Evolutionary conservation across 192 early-diverging fungal species (phyloP).

Genomic region (Rhizoclosmatium globosum): DNA sequence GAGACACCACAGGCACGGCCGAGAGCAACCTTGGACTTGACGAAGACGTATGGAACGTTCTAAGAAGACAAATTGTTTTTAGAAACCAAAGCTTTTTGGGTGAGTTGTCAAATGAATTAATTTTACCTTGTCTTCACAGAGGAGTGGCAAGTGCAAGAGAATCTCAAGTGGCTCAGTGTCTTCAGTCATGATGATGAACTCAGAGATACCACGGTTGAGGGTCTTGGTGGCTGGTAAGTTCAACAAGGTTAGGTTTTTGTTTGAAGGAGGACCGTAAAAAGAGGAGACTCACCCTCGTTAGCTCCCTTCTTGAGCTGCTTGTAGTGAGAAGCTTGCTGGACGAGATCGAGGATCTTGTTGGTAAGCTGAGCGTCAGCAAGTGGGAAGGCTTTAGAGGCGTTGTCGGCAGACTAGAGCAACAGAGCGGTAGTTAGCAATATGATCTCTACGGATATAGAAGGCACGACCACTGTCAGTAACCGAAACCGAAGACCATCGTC

Average conservation of each 20-base stretch:
- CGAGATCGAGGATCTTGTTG: slow-evolving; percentile 94
- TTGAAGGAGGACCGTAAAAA: background rate
- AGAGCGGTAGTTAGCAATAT: background rate
- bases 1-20: slow-evolving; percentile 98
- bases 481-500: background rate
- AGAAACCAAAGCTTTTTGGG: background rate
- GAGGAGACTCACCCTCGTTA: slow-evolving; percentile 76
- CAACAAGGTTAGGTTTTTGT: background rate
- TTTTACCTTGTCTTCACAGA: slow-evolving; percentile 95
- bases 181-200: slow-evolving; percentile 99
- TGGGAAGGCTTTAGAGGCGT: slow-evolving; percentile 54
- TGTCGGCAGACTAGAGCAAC: slow-evolving; percentile 12
- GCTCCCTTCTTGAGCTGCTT: slow-evolving; percentile 99
- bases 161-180: slow-evolving; percentile 99
- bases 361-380: slow-evolving; percentile 86
- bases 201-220: slow-evolving; percentile 97
- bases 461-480: background rate
- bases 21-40: slow-evolving; percentile 94
- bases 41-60: slow-evolving; percentile 99
- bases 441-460: background rate
- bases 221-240: slow-evolving; percentile 88
- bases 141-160: slow-evolving; percentile 93
- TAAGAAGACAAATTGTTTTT: slow-evolving; percentile 20
- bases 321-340: slow-evolving; percentile 99
- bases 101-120: background rate